phyloP scores from a whole-genome alignment of 257 asterid species.

The Plantago ovata region DNA sequence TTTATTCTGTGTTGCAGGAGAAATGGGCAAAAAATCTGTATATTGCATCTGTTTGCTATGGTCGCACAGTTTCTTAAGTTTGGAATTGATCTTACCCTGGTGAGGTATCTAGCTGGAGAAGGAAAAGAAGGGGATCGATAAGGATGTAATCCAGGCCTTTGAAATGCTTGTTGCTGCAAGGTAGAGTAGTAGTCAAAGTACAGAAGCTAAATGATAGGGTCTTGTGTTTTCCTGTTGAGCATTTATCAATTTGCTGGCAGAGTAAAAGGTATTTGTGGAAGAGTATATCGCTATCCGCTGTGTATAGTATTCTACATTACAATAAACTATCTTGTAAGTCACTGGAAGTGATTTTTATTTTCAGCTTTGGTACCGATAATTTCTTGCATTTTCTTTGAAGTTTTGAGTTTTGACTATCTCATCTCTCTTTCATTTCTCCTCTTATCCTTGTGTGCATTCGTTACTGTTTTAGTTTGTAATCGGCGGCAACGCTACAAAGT shows the following conservation, averaged over 20 bases:
- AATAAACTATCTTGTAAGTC: not conserved
- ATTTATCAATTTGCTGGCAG: constrained; percentile 6
- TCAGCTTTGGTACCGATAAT: not conserved
- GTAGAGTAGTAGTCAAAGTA: constrained; percentile 22
- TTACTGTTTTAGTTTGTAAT: too few relatives aligned
- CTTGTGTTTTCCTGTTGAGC: constrained; percentile 22
- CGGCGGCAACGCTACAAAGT: too few relatives aligned
- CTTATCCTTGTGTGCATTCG: too few relatives aligned
- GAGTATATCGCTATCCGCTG: too few relatives aligned
- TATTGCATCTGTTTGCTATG: constrained; percentile 26
- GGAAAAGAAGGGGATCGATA: not conserved
- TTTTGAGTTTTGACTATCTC: not conserved
- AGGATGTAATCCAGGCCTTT: not conserved
- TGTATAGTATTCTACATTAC: not conserved
- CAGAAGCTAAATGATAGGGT: constrained; percentile 21
- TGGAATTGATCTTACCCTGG: not conserved
- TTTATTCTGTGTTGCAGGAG: constrained; percentile 14
- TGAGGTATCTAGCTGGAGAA: not conserved
- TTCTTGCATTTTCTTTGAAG: not conserved
- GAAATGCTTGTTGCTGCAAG: not conserved
- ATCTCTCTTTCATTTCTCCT: too few relatives aligned
- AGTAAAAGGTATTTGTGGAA: not conserved
- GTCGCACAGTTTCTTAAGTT: constrained; percentile 34
- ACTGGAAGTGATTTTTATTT: not conserved
- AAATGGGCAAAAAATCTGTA: constrained; percentile 25